phyloP scores from a whole-genome alignment of 225 moss, liverwort and hornwort genomes.

The Lunularia cruciata region DNA sequence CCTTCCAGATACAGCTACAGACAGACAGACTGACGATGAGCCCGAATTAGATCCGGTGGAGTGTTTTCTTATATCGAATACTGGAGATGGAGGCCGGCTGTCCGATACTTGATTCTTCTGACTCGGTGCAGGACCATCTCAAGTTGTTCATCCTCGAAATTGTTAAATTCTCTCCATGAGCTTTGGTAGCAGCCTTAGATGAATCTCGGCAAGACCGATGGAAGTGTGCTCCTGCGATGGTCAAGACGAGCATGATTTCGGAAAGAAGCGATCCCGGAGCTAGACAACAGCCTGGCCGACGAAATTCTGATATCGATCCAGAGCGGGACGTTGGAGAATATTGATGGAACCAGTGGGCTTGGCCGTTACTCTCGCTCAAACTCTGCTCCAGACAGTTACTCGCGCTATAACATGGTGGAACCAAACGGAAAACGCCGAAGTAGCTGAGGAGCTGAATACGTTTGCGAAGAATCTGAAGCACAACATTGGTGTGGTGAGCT shows the following conservation, averaged over 20 bases:
- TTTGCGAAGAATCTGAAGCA: constrained; percentile 24
- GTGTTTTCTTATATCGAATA: too few species aligned
- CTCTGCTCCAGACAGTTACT: constrained; percentile 12
- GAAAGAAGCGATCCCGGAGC: not conserved
- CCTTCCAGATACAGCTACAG: too few species aligned
- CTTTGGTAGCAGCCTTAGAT: too few species aligned
- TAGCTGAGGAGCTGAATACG: constrained; percentile 18
- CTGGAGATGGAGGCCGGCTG: too few species aligned
- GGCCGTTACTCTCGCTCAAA: constrained; percentile 11
- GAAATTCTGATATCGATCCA: not conserved
- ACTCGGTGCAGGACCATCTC: too few species aligned
- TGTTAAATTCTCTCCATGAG: too few species aligned
- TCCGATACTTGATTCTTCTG: too few species aligned
- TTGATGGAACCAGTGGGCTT: constrained; percentile 19
- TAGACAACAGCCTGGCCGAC: not conserved
- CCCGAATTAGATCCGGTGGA: too few species aligned
- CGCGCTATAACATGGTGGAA: constrained; percentile 19
- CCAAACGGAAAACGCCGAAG: constrained; percentile 9
- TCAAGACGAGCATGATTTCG: not conserved
- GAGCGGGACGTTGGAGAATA: not conserved
- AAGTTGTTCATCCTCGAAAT: too few species aligned
- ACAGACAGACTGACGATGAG: too few species aligned
- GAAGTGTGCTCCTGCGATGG: constrained; percentile 1
- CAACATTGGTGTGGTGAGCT: constrained; percentile 21
- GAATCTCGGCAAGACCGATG: not conserved